Percentiles rank a stretch among this genome's conserved stretches.
Evolutionary conservation across 805 yeast species (phyloP).

Genomic region (Myxozyma melibiosi): DNA sequence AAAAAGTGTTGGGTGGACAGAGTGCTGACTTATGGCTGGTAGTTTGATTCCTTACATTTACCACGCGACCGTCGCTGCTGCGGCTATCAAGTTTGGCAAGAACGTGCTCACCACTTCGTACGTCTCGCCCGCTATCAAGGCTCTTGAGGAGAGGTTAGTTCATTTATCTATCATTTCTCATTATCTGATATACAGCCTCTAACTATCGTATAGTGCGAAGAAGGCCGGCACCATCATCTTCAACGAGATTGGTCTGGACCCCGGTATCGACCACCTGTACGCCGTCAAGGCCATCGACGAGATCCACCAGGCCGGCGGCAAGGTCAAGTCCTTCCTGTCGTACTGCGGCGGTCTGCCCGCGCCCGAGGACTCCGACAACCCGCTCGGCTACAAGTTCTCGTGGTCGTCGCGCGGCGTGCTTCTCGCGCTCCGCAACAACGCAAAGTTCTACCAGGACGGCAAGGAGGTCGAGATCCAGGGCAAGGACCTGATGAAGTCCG

Average conservation of each 20-base stretch:
- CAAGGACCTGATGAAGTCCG: slow-evolving; percentile 91
- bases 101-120: slow-evolving; percentile 92
- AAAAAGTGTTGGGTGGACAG: not conserved
- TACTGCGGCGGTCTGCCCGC: slow-evolving; percentile 99
- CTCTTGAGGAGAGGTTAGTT: slow-evolving; percentile 30
- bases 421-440: slow-evolving; percentile 91
- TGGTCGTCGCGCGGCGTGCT: slow-evolving; percentile 99
- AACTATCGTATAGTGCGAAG: slow-evolving; percentile 51
- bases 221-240: slow-evolving; percentile 96
- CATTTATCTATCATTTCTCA: not conserved
- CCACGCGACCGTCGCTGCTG: slow-evolving; percentile 90
- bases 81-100: slow-evolving; percentile 87
- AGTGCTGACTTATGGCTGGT: not conserved
- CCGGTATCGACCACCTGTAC: slow-evolving; percentile 97
- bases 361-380: slow-evolving; percentile 96
- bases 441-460: slow-evolving; percentile 87
- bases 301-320: slow-evolving; percentile 88
- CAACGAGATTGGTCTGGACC: slow-evolving; percentile 99
- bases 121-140: slow-evolving; percentile 54
- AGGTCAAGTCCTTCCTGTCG: slow-evolving; percentile 89
- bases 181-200: not conserved
- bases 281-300: slow-evolving; percentile 98
- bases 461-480: slow-evolving; percentile 75
- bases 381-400: slow-evolving; percentile 97
- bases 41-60: slow-evolving; percentile 86